Evolutionary conservation across 495 filamentous ascomycete species (phyloP).

Genomic region (Neurospora sp.): DNA sequence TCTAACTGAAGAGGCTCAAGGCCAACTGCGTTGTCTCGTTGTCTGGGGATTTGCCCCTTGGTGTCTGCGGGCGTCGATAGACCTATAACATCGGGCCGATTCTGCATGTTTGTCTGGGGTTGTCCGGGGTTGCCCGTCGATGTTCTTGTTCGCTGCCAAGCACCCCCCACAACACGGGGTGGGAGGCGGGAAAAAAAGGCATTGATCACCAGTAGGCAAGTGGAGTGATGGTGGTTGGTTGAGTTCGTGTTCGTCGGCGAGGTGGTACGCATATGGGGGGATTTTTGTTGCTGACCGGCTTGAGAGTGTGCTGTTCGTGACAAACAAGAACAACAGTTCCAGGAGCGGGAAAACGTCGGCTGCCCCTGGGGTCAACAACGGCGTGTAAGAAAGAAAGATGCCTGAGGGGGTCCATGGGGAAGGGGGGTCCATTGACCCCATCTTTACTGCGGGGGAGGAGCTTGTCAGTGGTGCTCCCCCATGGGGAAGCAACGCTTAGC

Average conservation of each 20-base stretch:
- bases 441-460: not conserved
- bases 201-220: not conserved
- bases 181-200: not conserved
- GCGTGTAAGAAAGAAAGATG: not conserved
- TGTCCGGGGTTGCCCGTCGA: not conserved
- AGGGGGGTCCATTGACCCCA: not conserved
- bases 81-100: not conserved
- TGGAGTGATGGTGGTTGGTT: not conserved
- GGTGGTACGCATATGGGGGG: not conserved
- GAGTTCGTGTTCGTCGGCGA: not conserved
- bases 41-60: too few relatives aligned
- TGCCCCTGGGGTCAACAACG: not conserved
- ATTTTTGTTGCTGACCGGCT: not conserved
- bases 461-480: not conserved
- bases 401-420: too few relatives aligned
- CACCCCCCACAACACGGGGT: not conserved
- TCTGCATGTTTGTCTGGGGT: not conserved
- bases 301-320: not conserved
- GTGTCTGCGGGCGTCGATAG: not conserved
- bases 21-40: not conserved
- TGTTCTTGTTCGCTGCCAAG: not conserved
- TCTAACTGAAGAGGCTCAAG: not conserved
- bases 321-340: not conserved
- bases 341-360: not conserved
- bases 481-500: not conserved